Percentiles rank a stretch among this genome's conserved stretches.
These are phyloP conservation scores for Kalaharituber pfeilii DNA, from an alignment of 2,329 filamentous ascomycete genomes.

Conservation along the genomic window DNA sequence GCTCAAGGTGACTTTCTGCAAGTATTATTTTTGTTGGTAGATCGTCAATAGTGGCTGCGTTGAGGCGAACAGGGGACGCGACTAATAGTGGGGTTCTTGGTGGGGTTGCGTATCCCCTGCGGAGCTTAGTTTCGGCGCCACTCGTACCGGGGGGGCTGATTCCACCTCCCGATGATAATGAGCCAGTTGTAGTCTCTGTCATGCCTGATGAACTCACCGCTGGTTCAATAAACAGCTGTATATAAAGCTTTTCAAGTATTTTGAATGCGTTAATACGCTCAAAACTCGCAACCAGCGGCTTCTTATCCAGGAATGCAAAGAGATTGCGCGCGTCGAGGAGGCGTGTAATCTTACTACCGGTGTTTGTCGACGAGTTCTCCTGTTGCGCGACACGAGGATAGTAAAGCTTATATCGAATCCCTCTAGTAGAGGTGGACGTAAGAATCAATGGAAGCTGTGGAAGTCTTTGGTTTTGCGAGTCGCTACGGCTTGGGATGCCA, in stretches of 20 bases:
- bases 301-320: constrained; percentile 47
- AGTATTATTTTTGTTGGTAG: constrained; percentile 5
- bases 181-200: not conserved
- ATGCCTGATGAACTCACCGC: not conserved
- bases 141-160: not conserved
- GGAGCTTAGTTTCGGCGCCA: not conserved
- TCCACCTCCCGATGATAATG: not conserved
- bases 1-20: constrained; percentile 35
- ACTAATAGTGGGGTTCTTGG: not conserved
- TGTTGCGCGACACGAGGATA: constrained; percentile 9
- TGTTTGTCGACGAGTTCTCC: constrained; percentile 6
- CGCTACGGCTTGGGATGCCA: not conserved
- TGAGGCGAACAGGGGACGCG: constrained; percentile 38
- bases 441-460: not conserved
- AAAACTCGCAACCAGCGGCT: constrained; percentile 44
- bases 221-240: constrained; percentile 28
- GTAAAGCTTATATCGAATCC: constrained; percentile 12
- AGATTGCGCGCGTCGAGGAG: constrained; percentile 42
- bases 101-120: not conserved
- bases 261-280: constrained; percentile 36
- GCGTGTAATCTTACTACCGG: constrained; percentile 24
- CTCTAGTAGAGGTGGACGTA: not conserved
- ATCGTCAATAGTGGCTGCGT: constrained; percentile 28
- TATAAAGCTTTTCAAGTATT: constrained; percentile 38
- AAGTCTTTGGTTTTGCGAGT: constrained; percentile 2